A percentile compares a stretch with the other conserved stretches of the same genome.
phyloP scores from a whole-genome alignment of 169 alveolate genomes.

The Eimeria falciformis region DNA sequence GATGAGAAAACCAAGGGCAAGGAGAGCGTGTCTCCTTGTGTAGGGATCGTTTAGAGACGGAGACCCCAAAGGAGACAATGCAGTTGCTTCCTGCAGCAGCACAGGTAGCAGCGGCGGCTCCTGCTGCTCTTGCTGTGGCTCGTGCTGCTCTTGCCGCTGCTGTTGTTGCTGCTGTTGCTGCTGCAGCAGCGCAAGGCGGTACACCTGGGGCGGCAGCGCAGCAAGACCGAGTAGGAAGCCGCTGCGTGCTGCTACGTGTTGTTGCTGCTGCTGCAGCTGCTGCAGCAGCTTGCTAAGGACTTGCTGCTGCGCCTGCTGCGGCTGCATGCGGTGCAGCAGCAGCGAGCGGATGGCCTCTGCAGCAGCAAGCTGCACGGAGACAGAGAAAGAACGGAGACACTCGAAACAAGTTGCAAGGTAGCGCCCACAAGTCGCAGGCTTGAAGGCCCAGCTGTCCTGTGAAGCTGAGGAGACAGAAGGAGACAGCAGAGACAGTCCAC shows the following conservation, averaged over 20 bases:
- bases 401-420: slow-evolving; percentile 78
- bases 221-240: slow-evolving; percentile 73
- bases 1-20: slow-evolving; percentile 37
- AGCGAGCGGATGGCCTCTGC: slow-evolving; percentile 80
- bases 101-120: background rate
- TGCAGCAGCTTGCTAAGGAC: slow-evolving; percentile 37
- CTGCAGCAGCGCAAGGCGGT: slow-evolving; percentile 48
- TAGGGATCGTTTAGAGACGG: slow-evolving; percentile 53
- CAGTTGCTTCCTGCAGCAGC: slow-evolving; percentile 50
- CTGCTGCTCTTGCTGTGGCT: slow-evolving; percentile 16
- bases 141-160: background rate
- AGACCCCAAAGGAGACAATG: slow-evolving; percentile 41
- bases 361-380: slow-evolving; percentile 79
- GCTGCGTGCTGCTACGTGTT: slow-evolving; percentile 74
- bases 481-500: background rate
- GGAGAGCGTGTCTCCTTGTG: slow-evolving; percentile 57
- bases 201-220: slow-evolving; percentile 72
- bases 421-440: slow-evolving; percentile 79
- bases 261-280: slow-evolving; percentile 34
- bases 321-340: slow-evolving; percentile 63
- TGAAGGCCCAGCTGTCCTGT: slow-evolving; percentile 41
- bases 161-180: slow-evolving; percentile 25
- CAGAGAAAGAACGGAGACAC: slow-evolving; percentile 72
- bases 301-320: slow-evolving; percentile 20
- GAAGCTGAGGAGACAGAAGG: slow-evolving; percentile 20